Percentiles rank a stretch among this genome's conserved stretches.
Conservation (phyloP, 2,329 filamentous ascomycete genomes). For the Raffaelea ambrosiae region DNA sequence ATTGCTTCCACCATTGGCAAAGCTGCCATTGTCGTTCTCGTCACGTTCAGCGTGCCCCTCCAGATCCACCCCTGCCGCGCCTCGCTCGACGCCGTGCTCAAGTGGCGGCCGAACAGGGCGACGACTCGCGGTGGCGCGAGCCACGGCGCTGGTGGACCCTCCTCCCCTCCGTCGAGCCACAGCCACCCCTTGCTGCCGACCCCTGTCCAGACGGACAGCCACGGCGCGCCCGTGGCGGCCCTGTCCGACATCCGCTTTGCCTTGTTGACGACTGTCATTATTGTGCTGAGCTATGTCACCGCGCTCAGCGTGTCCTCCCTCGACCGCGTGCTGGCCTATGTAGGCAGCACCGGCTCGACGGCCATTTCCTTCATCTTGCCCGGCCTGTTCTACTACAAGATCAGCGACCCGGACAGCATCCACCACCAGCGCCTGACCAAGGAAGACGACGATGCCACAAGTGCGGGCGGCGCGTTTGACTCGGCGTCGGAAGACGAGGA, state of each 20-base stretch:
- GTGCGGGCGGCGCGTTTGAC: constrained; percentile 32
- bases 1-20: constrained; percentile 85
- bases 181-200: constrained; percentile 34
- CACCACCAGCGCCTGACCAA: constrained; percentile 83
- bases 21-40: constrained; percentile 88
- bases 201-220: constrained; percentile 30
- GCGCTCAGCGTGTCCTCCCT: constrained; percentile 87
- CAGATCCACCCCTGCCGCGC: constrained; percentile 95
- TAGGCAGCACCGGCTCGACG: constrained; percentile 88
- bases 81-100: constrained; percentile 88
- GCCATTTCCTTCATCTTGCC: constrained; percentile 96
- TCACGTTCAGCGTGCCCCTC: constrained; percentile 92
- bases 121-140: constrained; percentile 25
- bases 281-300: constrained; percentile 76
- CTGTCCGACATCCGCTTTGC: constrained; percentile 90
- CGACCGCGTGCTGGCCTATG: constrained; percentile 87
- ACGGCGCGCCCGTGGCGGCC: constrained; percentile 45
- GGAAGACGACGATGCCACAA: constrained; percentile 82
- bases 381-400: constrained; percentile 97
- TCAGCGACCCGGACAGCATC: constrained; percentile 78
- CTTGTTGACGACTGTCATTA: constrained; percentile 75
- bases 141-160: neutral
- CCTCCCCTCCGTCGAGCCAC: constrained; percentile 31
- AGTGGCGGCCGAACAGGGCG: constrained; percentile 64
- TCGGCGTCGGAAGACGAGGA: constrained; percentile 23